These are phyloP conservation scores for Suhomyces ambrosiae DNA, from an alignment of 1,139 yeast species.

Conservation along the genomic window DNA sequence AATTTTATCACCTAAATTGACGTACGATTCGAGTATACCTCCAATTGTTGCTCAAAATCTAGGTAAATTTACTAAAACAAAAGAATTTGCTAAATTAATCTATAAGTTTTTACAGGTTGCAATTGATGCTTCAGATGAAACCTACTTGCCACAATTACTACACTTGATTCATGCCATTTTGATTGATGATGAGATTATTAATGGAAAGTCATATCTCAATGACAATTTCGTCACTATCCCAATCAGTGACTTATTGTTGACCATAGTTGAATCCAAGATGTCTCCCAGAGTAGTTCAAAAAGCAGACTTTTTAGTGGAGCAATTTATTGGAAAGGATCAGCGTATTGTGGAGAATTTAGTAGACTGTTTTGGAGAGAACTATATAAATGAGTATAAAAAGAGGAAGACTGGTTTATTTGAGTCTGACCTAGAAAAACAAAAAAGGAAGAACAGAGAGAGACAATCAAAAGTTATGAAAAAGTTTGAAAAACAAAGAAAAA, in stretches of 20 bases:
- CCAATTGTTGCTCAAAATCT: conserved; percentile 36
- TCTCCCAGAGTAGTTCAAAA: conserved; percentile 51
- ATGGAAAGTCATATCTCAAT: conserved; percentile 43
- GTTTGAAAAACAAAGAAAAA: conserved; percentile 45
- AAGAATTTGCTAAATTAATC: conserved; percentile 55
- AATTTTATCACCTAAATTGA: conserved; percentile 34
- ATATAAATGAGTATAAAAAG: conserved; percentile 44
- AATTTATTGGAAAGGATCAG: conserved; percentile 49
- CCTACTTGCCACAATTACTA: conserved; percentile 58
- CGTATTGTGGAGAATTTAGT: conserved; percentile 52
- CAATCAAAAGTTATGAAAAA: conserved; percentile 43
- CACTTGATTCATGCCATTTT: conserved; percentile 69
- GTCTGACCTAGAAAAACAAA: conserved; percentile 47
- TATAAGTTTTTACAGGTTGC: conserved; percentile 59
- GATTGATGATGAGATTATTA: conserved; percentile 51
- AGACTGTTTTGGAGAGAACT: conserved; percentile 60
- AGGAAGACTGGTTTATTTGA: conserved; percentile 30
- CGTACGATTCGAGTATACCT: conserved; percentile 19
- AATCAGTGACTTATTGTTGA: conserved; percentile 54
- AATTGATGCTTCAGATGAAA: conserved; percentile 51
- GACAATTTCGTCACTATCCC: conserved; percentile 55
- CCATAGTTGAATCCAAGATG: conserved; percentile 52
- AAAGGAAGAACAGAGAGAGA: conserved; percentile 41
- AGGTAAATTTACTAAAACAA: conserved; percentile 55
- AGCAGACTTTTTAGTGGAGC: conserved; percentile 58